A percentile compares a stretch with the other conserved stretches of the same genome.
phyloP scores from a whole-genome alignment of 2,329 filamentous ascomycete genomes.

The Emmonsia crescens region DNA sequence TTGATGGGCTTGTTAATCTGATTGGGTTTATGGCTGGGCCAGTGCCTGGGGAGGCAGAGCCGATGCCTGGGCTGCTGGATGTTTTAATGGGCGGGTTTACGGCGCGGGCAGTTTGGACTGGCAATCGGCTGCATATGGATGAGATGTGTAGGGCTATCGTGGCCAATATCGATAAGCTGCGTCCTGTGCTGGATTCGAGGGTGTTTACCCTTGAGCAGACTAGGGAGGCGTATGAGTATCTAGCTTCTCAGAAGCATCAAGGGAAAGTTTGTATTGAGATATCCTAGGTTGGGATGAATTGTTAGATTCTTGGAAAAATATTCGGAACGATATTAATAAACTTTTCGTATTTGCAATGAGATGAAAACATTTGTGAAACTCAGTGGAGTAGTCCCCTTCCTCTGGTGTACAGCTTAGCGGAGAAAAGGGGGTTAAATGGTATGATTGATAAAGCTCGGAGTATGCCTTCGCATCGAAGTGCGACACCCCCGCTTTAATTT shows the following conservation, averaged over 20 bases:
- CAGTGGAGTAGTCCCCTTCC: too few relatives aligned
- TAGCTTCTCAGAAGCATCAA: slow-evolving; percentile 1
- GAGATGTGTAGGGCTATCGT: slow-evolving; percentile 44
- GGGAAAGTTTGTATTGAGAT: slow-evolving; percentile 9
- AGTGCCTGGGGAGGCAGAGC: slow-evolving; percentile 5
- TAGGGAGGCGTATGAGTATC: slow-evolving; percentile 24
- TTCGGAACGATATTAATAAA: not conserved
- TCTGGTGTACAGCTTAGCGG: not conserved
- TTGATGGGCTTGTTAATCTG: slow-evolving; percentile 45
- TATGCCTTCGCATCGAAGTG: not conserved
- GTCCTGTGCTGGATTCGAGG: slow-evolving; percentile 39
- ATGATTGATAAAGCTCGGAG: not conserved
- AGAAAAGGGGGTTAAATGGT: not conserved
- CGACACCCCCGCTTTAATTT: too few relatives aligned
- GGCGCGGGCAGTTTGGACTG: slow-evolving; percentile 38
- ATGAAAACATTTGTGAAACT: not conserved
- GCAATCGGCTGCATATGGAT: slow-evolving; percentile 40
- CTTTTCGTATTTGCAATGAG: not conserved
- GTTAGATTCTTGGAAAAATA: not conserved
- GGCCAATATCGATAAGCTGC: slow-evolving; percentile 30
- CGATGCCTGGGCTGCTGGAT: slow-evolving; percentile 36
- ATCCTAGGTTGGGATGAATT: not conserved
- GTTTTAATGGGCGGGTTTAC: slow-evolving; percentile 40
- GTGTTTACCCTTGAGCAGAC: slow-evolving; percentile 38
- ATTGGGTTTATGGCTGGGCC: slow-evolving; percentile 41